Evolutionary conservation across 345 rosid genomes (phyloP).

Genomic region (Boechera divaricarpa): DNA sequence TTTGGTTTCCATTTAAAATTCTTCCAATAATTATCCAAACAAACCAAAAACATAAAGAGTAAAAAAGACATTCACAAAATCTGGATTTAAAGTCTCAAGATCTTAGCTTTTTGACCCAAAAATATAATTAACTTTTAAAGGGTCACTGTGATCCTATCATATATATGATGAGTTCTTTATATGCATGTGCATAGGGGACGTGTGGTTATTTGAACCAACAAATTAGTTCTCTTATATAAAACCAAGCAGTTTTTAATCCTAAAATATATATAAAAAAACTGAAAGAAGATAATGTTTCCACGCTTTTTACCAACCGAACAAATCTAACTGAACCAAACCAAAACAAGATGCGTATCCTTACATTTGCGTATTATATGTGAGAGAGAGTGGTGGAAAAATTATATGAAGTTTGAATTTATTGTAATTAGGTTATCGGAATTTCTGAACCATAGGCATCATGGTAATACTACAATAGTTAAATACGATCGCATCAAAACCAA

Average conservation of each 20-base stretch:
- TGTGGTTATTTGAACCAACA: not conserved
- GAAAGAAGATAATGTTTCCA: not conserved
- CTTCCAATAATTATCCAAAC: not conserved
- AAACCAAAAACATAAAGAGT: not conserved
- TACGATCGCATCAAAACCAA: conserved; percentile 11
- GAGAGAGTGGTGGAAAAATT: not conserved
- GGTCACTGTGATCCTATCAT: conserved; percentile 20
- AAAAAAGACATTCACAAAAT: not conserved
- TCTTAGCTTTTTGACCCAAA: conserved; percentile 2
- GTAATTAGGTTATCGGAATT: not conserved
- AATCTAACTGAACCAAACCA: not conserved
- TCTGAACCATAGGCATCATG: conserved; percentile 1
- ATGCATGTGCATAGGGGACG: not conserved
- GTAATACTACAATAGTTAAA: not conserved
- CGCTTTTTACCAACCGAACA: not conserved
- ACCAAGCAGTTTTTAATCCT: too few species aligned
- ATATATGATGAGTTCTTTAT: not conserved
- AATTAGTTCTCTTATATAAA: not conserved
- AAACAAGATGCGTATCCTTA: not conserved
- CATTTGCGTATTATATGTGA: conserved; percentile 1
- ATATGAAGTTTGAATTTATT: not conserved
- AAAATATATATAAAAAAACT: too few species aligned
- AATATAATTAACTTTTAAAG: not conserved
- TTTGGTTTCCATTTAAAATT: not conserved
- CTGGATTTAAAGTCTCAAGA: conserved; percentile 21